Conservation (phyloP, 441 rosid genomes). For the Pelargonium cotyledonis region DNA sequence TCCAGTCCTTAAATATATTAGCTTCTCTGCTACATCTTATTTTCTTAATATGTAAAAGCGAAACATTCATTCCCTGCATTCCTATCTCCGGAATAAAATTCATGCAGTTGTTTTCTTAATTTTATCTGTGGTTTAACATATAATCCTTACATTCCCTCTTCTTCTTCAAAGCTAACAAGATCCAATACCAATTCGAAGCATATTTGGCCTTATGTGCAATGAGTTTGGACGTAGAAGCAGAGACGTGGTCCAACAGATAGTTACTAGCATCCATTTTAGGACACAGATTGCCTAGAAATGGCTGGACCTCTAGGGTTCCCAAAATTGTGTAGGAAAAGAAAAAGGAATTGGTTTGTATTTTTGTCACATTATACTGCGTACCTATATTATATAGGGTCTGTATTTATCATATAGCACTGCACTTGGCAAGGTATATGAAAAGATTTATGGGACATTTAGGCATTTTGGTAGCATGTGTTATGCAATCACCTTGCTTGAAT, state of each 20-base stretch:
- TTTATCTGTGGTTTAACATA: background rate
- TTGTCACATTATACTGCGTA: slow-evolving; percentile 5
- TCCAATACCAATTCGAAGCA: background rate
- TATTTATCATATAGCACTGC: background rate
- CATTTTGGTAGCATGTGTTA: slow-evolving; percentile 3
- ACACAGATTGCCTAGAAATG: background rate
- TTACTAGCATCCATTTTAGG: slow-evolving; percentile 5
- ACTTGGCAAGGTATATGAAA: slow-evolving; percentile 1
- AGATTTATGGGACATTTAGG: background rate
- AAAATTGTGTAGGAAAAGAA: slow-evolving; percentile 2
- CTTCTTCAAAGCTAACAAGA: background rate
- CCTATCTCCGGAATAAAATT: background rate
- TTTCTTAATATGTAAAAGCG: background rate
- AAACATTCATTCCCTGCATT: background rate
- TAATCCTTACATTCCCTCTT: background rate
- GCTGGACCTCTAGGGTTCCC: slow-evolving; percentile 6
- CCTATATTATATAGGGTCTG: background rate
- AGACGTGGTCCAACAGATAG: slow-evolving; percentile 7
- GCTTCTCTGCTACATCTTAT: background rate
- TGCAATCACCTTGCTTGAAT: background rate
- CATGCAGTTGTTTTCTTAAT: background rate
- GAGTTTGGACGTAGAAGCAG: background rate
- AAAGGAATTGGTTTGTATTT: background rate
- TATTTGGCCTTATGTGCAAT: slow-evolving; percentile 3
- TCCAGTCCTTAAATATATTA: background rate